Percentiles rank a stretch among this genome's conserved stretches.
These are phyloP conservation scores for Gossypium ekmanianum DNA, from an alignment of 345 rosid species.

Conservation along the genomic window DNA sequence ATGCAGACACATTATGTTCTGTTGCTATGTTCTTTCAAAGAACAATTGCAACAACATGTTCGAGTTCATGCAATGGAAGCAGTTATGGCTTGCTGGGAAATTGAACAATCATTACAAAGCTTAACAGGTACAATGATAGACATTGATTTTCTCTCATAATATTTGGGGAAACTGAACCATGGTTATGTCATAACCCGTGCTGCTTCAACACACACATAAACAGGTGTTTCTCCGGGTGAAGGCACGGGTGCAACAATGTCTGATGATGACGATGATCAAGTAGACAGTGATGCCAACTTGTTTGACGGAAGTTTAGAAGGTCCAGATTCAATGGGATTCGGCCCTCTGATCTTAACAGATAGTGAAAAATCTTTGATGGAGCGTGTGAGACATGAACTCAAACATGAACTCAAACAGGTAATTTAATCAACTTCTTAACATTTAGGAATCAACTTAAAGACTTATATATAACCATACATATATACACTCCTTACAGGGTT, in stretches of 20 bases:
- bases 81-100: slow-evolving; percentile 99
- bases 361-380: slow-evolving; percentile 96
- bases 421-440: background rate
- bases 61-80: slow-evolving; percentile 99
- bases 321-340: slow-evolving; percentile 74
- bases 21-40: slow-evolving; percentile 92
- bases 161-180: background rate
- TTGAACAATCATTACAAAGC: slow-evolving; percentile 95
- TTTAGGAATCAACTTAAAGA: background rate
- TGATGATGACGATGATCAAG: slow-evolving; percentile 92
- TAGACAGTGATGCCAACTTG: slow-evolving; percentile 82
- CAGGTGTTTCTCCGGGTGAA: slow-evolving; percentile 97
- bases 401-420: slow-evolving; percentile 96
- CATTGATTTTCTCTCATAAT: background rate
- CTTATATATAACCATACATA: background rate
- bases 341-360: slow-evolving; percentile 92
- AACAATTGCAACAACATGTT: slow-evolving; percentile 94
- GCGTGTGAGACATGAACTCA: slow-evolving; percentile 90
- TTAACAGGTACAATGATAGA: slow-evolving; percentile 67
- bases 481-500: slow-evolving; percentile 46
- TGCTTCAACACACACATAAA: background rate
- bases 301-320: slow-evolving; percentile 80
- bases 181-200: background rate
- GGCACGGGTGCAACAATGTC: slow-evolving; percentile 99
- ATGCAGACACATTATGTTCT: slow-evolving; percentile 87